phyloP scores from a whole-genome alignment of 2,329 filamentous ascomycete genomes.

The Fusarium nisikadoi region DNA sequence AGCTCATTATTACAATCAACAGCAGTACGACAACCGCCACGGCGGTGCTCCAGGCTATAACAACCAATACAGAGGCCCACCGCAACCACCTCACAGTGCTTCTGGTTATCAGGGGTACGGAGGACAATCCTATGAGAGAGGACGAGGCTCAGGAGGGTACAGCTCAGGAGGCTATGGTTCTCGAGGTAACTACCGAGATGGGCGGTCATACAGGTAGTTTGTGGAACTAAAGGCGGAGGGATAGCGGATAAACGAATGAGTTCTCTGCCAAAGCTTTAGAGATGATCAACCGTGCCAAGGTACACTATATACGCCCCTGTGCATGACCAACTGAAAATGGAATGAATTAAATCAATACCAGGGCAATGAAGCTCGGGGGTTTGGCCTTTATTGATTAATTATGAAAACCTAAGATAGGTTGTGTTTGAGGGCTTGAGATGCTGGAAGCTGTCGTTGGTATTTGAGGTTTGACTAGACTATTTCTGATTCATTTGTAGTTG shows the following conservation, averaged over 20 bases:
- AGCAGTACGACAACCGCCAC: constrained; percentile 22
- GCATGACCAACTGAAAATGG: background rate
- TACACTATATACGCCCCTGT: background rate
- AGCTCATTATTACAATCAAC: constrained; percentile 37
- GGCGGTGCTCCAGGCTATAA: constrained; percentile 33
- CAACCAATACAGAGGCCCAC: constrained; percentile 34
- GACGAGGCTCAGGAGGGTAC: constrained; percentile 33
- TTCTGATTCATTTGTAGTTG: background rate
- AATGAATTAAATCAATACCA: background rate
- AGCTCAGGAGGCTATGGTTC: constrained; percentile 30
- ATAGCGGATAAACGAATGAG: background rate
- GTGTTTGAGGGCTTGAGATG: background rate
- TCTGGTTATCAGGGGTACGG: constrained; percentile 36
- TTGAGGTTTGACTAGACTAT: background rate
- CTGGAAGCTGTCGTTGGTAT: background rate
- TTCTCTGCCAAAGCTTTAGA: background rate
- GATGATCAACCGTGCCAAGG: background rate
- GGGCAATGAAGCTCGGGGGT: background rate
- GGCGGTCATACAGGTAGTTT: constrained; percentile 39
- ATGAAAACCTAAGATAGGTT: background rate
- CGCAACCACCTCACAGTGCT: constrained; percentile 22
- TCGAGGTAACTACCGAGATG: constrained; percentile 35
- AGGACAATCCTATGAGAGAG: constrained; percentile 29
- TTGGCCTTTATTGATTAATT: background rate
- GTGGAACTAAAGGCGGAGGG: background rate